Evolutionary conservation across 2,329 filamentous ascomycete species (phyloP).

Genomic region (Fusarium algeriense): DNA sequence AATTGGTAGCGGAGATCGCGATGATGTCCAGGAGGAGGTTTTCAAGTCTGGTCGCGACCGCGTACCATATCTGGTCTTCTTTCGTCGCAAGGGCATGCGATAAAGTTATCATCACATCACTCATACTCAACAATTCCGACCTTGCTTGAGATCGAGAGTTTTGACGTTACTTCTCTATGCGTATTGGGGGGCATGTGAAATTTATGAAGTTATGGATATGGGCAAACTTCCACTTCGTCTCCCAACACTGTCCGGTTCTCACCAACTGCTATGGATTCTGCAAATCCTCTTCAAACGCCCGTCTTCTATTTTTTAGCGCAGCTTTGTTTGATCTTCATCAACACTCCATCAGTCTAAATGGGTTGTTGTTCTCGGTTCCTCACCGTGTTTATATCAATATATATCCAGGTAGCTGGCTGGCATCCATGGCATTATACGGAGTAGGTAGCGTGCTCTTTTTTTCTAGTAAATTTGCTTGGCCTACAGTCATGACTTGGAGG

Average conservation of each 20-base stretch:
- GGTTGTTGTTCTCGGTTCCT: neutral
- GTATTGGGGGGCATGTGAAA: neutral
- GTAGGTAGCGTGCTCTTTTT: constrained; percentile 28
- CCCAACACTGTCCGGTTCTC: neutral
- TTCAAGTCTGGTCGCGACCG: constrained; percentile 54
- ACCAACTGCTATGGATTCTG: neutral
- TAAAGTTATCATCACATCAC: constrained; percentile 15
- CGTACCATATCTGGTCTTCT: constrained; percentile 64
- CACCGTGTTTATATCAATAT: neutral
- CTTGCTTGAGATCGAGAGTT: neutral
- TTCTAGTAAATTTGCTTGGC: constrained; percentile 13
- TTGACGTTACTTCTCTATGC: neutral
- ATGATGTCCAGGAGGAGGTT: constrained; percentile 54
- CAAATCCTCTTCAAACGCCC: neutral
- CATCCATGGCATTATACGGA: constrained; percentile 39
- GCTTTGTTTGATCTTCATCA: neutral
- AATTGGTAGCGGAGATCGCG: constrained; percentile 53
- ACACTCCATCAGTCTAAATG: neutral
- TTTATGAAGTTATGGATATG: neutral
- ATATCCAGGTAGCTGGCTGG: constrained; percentile 21
- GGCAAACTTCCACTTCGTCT: neutral
- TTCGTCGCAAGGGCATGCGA: constrained; percentile 53
- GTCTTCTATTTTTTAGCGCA: constrained; percentile 12
- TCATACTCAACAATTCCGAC: neutral
- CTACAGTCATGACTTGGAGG: constrained; percentile 1